Evolutionary conservation across 1,284 basidiomycete genomes (phyloP).

Genomic region (Phellinidium pouzarii): DNA sequence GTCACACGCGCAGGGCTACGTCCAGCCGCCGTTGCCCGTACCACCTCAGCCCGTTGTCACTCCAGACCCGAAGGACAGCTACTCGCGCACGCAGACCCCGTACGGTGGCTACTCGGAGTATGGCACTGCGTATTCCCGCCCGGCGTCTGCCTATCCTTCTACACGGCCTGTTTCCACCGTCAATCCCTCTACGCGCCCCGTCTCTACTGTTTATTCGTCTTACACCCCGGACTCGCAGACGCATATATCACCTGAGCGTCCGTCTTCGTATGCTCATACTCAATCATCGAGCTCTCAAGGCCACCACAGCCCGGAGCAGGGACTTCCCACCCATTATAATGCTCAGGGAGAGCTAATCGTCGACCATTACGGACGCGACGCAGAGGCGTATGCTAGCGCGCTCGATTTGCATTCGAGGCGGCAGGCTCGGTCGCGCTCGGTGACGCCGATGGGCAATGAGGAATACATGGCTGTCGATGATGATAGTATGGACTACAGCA

Average conservation of each 20-base stretch:
- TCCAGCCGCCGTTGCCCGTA: slow-evolving; percentile 16
- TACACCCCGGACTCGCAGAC: slow-evolving; percentile 1
- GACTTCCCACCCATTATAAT: slow-evolving; percentile 7
- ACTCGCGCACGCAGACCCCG: neutral
- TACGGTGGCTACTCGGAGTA: slow-evolving; percentile 2
- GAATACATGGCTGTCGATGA: slow-evolving; percentile 49
- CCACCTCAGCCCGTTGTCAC: slow-evolving; percentile 10
- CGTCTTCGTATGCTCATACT: slow-evolving; percentile 20
- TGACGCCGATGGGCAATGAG: slow-evolving; percentile 66
- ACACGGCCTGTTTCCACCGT: slow-evolving; percentile 8
- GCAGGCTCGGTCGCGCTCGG: slow-evolving; percentile 59
- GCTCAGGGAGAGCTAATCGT: slow-evolving; percentile 18
- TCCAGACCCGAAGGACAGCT: neutral
- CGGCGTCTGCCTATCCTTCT: slow-evolving; percentile 17
- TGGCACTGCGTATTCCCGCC: slow-evolving; percentile 17
- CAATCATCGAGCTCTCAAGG: slow-evolving; percentile 18
- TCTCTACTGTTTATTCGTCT: slow-evolving; percentile 3
- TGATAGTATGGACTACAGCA: slow-evolving; percentile 34
- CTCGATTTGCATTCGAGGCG: slow-evolving; percentile 42
- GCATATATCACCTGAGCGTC: neutral
- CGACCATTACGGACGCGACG: slow-evolving; percentile 39
- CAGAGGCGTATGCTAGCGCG: slow-evolving; percentile 62
- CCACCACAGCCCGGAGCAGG: slow-evolving; percentile 1
- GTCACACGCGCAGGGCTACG: slow-evolving; percentile 14
- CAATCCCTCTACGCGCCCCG: slow-evolving; percentile 13